Base-by-base conservation (phyloP, 2,329 filamentous ascomycete genomes). In the Fusarium sp. region DNA sequence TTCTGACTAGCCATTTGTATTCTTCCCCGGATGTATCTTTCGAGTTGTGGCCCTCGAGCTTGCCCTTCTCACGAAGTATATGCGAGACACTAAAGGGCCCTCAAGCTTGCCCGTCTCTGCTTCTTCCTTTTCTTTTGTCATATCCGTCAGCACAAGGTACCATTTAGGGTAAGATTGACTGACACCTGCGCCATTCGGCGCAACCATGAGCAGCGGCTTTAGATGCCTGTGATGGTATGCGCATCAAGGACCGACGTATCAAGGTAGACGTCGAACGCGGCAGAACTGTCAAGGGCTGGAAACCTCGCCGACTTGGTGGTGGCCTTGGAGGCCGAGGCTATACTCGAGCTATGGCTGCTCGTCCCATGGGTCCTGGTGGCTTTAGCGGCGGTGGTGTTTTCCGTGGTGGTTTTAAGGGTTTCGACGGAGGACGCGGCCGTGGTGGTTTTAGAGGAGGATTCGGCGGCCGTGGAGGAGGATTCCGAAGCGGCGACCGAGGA, bases 261-360 rank as follows among this genome's bases (percentile, higher is more conserved):
- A 90, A 97, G 80, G 94, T 98, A 78, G 96, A 99, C 80, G 95
- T 98, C 69, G 96, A 99, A 84, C 92, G 96, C 79, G 96, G 96
- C 75, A 92, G 96, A 76, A 98, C 96, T 37, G 94, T 98, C 44
- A 93, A 93, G 79, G 94, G 93, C 54, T 99, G 96, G 96, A 93
- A 93, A 79, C 96, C 96, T 69, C 92, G 93, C 75, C 92, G 96
- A 72, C 92, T 97, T 58, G 96, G 95, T 64, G 96, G 96, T 73
- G 96, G 96, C 51, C 89, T 98, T 6, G 96, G 96, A 70, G 95
- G 95, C 49, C 91, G 96, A 77, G 93, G 94, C 73, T 98, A 98
- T 83, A 98, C 95, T 63, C 97, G 95, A 82, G 90, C 91, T 21
- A 86, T 90, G 73, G 89, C 92, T 56, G 86, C 92, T 39, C 90